Evolutionary conservation across 169 alveolate species (phyloP).

Genomic region (Eimeria zaria): DNA sequence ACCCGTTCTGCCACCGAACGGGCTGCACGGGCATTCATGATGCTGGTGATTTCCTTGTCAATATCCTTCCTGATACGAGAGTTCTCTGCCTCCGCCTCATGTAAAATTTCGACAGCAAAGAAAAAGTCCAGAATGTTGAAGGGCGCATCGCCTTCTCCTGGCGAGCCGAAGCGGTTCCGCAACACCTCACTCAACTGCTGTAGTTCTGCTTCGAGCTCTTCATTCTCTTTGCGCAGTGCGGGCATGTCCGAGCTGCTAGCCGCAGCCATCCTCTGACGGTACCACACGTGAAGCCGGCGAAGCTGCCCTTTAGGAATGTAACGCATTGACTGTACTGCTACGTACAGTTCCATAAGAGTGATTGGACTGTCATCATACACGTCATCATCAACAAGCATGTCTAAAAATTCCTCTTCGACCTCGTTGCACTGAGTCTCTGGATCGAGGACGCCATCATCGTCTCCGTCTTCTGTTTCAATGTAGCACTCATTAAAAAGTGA

Average conservation of each 20-base stretch:
- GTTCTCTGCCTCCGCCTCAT: constrained; percentile 78
- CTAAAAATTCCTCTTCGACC: constrained; percentile 78
- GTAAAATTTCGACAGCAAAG: constrained; percentile 81
- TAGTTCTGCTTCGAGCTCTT: constrained; percentile 78
- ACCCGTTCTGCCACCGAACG: constrained; percentile 78
- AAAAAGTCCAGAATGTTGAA: constrained; percentile 79
- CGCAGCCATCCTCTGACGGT: constrained; percentile 83
- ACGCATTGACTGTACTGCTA: constrained; percentile 86
- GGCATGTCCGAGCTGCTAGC: constrained; percentile 75
- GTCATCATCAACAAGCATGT: constrained; percentile 81
- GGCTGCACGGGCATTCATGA: constrained; percentile 75
- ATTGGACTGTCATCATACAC: constrained; percentile 85
- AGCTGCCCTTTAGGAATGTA: constrained; percentile 81
- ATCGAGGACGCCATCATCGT: constrained; percentile 62
- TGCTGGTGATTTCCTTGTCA: constrained; percentile 58
- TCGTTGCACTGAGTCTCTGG: constrained; percentile 58
- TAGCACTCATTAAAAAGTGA: constrained; percentile 81
- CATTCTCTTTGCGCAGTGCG: constrained; percentile 81
- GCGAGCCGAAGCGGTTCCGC: constrained; percentile 50
- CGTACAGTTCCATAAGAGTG: constrained; percentile 85
- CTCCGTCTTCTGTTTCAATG: constrained; percentile 48
- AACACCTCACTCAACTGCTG: constrained; percentile 81
- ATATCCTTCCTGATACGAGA: constrained; percentile 50
- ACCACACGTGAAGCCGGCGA: constrained; percentile 80
- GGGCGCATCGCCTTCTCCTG: constrained; percentile 11